phyloP scores from a whole-genome alignment of 2,329 filamentous ascomycete species.

The Monosporascus sp. region DNA sequence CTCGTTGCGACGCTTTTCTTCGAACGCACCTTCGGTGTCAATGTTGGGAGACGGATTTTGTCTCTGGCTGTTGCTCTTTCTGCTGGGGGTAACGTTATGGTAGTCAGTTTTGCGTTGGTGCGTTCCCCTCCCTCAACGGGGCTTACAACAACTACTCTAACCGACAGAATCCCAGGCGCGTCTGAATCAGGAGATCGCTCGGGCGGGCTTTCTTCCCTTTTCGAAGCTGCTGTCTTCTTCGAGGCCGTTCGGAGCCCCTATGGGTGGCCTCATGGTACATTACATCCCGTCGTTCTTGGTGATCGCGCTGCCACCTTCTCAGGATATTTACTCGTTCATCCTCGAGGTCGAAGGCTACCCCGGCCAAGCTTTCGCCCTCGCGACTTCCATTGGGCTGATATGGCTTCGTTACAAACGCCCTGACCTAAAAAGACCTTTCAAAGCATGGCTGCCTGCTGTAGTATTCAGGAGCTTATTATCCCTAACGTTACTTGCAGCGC shows the following conservation, averaged over 20 bases:
- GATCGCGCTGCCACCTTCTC: constrained; percentile 58
- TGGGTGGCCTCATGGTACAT: constrained; percentile 64
- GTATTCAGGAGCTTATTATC: constrained; percentile 49
- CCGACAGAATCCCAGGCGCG: constrained; percentile 44
- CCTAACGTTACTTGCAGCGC: constrained; percentile 51
- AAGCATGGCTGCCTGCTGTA: constrained; percentile 57
- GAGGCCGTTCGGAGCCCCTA: constrained; percentile 59
- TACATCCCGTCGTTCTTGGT: constrained; percentile 64
- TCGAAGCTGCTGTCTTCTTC: constrained; percentile 57
- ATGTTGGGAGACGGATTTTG: constrained; percentile 51
- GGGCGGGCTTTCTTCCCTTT: constrained; percentile 65
- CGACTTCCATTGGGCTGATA: constrained; percentile 52
- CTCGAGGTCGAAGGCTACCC: constrained; percentile 67
- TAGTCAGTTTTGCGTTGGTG: constrained; percentile 64
- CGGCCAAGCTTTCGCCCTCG: constrained; percentile 54
- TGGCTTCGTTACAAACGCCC: constrained; percentile 56
- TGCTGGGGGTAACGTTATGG: constrained; percentile 67
- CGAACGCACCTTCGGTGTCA: constrained; percentile 54
- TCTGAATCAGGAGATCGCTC: constrained; percentile 66
- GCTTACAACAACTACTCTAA: not conserved
- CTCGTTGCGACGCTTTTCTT: constrained; percentile 66
- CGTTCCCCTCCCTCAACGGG: constrained; percentile 16
- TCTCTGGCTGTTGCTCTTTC: constrained; percentile 62
- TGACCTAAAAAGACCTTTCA: constrained; percentile 58
- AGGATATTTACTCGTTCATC: constrained; percentile 65